These are phyloP conservation scores for Hypoxylon sp. DNA, from an alignment of 2,329 filamentous ascomycete genomes.

Conservation along the genomic window DNA sequence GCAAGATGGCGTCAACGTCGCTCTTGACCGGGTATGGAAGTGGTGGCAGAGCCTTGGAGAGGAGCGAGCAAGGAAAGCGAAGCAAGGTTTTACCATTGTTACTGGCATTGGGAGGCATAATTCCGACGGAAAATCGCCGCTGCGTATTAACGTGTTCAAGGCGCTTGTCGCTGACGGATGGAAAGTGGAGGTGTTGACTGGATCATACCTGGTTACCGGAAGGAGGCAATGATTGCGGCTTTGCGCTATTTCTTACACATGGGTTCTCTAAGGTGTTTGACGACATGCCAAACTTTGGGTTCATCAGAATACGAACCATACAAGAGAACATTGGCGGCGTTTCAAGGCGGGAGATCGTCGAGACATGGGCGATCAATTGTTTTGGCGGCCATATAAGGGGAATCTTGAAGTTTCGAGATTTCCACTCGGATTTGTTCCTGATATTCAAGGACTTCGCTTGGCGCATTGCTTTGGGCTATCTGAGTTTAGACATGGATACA, in stretches of 20 bases:
- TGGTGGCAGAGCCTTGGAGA: slow-evolving; percentile 88
- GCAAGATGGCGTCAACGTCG: slow-evolving; percentile 84
- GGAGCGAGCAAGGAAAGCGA: slow-evolving; percentile 65
- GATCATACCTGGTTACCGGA: slow-evolving; percentile 79
- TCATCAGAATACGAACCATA: slow-evolving; percentile 2
- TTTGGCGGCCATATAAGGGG: slow-evolving; percentile 10
- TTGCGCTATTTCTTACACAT: background rate
- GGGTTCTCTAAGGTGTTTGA: background rate
- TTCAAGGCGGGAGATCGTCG: slow-evolving; percentile 33
- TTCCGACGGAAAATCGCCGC: slow-evolving; percentile 78
- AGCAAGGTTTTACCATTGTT: slow-evolving; percentile 78
- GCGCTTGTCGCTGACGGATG: slow-evolving; percentile 84
- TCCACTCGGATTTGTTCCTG: slow-evolving; percentile 5
- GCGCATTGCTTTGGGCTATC: background rate
- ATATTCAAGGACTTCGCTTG: slow-evolving; percentile 1
- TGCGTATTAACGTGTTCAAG: slow-evolving; percentile 85
- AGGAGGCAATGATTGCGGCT: slow-evolving; percentile 47
- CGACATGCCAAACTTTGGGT: background rate
- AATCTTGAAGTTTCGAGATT: slow-evolving; percentile 9
- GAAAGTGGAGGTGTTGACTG: slow-evolving; percentile 81
- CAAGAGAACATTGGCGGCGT: slow-evolving; percentile 27
- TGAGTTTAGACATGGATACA: slow-evolving; percentile 1
- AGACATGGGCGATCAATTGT: slow-evolving; percentile 25
- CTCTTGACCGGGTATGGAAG: slow-evolving; percentile 72
- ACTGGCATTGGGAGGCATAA: slow-evolving; percentile 87